Evolutionary conservation across 2,329 filamentous ascomycete species (phyloP), one percentile per base, ranked within the genome.

Genomic region (Beauveria medogensis): DNA sequence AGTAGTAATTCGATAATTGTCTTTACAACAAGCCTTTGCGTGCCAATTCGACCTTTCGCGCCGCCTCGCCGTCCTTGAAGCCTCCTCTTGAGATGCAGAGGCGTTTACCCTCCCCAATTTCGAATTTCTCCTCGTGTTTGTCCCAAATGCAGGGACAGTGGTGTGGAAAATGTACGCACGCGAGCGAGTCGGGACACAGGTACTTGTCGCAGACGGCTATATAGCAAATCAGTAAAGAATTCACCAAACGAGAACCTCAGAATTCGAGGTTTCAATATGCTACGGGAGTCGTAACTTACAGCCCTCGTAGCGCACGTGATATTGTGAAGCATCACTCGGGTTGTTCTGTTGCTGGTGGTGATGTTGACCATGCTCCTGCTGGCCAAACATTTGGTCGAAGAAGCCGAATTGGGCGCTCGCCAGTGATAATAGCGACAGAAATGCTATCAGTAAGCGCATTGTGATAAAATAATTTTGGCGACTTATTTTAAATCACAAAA

Each of bases 311-410:
- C 84, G 83, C 63, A 83, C 77, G 68, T 86, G 87, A 73, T 97
- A 97, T 79, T 90, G 88, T 26, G 79, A 77, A 16, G 90, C 89
- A 75, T 97, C 93, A 69, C 90, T 95, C 2, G 90, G 83, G 30
- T 89, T 90, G 72, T 97, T 94, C 69, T 91, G 88, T 28, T 84
- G 84, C 66, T 85, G 82, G 61, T 83, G 79, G 14, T 79, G 76
- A 12, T 57, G 55, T 18, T 71, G 72, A 51, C 72, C 73, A 64
- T 76, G 77, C 28, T 77, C 74, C 22, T 67, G 68, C 54, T 84
- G 84, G 67, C 85, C 82, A 73, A 99, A 97, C 91, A 97, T 96
- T 69, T 97, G 91, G 73, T 97, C 92, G 77, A 97, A 99, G 83
- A 99, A 96, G 65, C 71, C 89, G 74, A 97, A 97, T 76, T 97